A percentile compares a stretch with the other conserved stretches of the same genome.
These are phyloP conservation scores for Nissolia schottii DNA, from an alignment of 306 rosid genomes.

Conservation along the genomic window DNA sequence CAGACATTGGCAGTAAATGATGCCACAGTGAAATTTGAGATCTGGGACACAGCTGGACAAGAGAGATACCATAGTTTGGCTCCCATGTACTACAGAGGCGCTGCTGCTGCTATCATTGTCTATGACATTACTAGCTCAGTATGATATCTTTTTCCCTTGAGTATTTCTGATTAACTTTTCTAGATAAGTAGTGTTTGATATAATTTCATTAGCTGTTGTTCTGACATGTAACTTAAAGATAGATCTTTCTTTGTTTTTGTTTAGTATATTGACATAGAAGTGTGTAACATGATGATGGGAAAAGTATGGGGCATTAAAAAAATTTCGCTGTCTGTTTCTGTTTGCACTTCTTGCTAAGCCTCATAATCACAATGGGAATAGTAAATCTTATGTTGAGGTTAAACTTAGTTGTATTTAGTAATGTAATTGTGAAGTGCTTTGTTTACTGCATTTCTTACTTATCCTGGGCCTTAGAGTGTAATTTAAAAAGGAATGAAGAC, in stretches of 20 bases:
- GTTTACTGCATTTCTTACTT: background rate
- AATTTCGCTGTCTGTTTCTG: background rate
- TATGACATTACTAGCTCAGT: constrained; percentile 54
- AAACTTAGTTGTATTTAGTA: background rate
- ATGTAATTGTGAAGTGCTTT: background rate
- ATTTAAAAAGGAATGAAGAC: background rate
- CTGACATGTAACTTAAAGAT: background rate
- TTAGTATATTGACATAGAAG: background rate
- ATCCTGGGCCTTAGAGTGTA: background rate
- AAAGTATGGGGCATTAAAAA: background rate
- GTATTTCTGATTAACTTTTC: constrained; percentile 10
- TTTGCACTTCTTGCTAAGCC: background rate
- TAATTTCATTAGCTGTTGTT: background rate
- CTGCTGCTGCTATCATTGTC: constrained; percentile 65
- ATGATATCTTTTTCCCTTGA: constrained; percentile 23
- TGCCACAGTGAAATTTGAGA: constrained; percentile 57
- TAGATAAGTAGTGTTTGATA: background rate
- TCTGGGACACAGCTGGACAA: constrained; percentile 66
- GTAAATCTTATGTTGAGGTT: background rate
- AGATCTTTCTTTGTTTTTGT: background rate
- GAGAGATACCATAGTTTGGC: constrained; percentile 68
- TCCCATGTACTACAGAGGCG: constrained; percentile 71
- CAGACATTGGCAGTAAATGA: constrained; percentile 63
- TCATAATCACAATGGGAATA: background rate
- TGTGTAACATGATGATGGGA: background rate